phyloP scores from a whole-genome alignment of 2,329 filamentous ascomycete genomes.

The Pyricularia pennisetigena region DNA sequence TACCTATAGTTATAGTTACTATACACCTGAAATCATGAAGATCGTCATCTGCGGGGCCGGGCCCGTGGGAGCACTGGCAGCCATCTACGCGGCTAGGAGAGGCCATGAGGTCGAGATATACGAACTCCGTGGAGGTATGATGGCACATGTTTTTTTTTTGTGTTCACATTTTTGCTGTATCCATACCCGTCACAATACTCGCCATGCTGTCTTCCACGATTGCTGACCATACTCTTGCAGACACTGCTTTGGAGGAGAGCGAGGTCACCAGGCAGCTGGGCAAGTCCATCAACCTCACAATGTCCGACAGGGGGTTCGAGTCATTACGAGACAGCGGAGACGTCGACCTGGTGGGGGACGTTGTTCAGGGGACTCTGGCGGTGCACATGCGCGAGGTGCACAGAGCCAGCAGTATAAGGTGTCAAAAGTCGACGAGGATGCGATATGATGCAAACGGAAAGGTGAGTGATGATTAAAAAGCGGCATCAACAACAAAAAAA shows the following conservation, averaged over 20 bases:
- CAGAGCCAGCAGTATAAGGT: conserved; percentile 50
- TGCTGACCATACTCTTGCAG: background rate
- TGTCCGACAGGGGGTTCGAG: conserved; percentile 90
- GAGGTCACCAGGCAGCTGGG: conserved; percentile 61
- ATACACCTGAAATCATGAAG: conserved; percentile 36
- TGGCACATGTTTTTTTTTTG: background rate
- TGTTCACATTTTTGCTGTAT: background rate
- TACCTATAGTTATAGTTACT: background rate
- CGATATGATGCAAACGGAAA: conserved; percentile 82
- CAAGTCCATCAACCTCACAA: conserved; percentile 94
- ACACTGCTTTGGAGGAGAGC: background rate
- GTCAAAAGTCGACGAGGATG: conserved; percentile 69
- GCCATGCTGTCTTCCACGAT: background rate
- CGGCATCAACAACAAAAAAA: too few relatives aligned
- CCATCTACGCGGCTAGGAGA: conserved; percentile 80
- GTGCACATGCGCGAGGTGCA: conserved; percentile 98
- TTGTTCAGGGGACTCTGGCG: conserved; percentile 72
- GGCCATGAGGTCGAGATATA: conserved; percentile 91
- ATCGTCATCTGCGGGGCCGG: conserved; percentile 83
- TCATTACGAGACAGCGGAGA: conserved; percentile 66
- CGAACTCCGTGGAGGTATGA: conserved; percentile 74
- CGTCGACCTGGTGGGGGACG: conserved; percentile 57
- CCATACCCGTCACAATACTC: background rate
- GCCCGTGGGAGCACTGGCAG: conserved; percentile 85
- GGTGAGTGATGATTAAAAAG: too few relatives aligned